Conservation (phyloP, 768 basidiomycete species). For the Hortiboletus campestris region DNA sequence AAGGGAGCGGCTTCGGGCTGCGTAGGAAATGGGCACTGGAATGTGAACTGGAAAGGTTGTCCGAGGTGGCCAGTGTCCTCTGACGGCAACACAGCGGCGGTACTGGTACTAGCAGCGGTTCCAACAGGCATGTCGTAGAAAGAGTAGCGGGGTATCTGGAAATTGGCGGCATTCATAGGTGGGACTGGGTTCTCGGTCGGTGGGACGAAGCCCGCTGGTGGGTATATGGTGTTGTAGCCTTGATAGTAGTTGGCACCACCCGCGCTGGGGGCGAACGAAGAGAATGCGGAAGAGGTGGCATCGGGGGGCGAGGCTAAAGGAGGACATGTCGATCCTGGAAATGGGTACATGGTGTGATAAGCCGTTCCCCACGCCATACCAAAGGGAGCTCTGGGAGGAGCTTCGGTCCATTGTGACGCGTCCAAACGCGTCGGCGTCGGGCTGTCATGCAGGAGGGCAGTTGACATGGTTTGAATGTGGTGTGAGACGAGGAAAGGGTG, state of each 20-base stretch:
- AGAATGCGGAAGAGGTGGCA: not conserved
- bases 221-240: not conserved
- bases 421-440: not conserved
- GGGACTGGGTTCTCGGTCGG: too few species aligned
- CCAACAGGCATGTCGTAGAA: not conserved
- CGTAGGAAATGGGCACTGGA: not conserved
- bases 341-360: not conserved
- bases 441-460: not conserved
- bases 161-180: not conserved
- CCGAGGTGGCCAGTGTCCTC: not conserved
- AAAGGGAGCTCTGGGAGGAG: too few species aligned
- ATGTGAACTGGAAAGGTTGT: not conserved
- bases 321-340: not conserved
- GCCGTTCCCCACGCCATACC: rapidly evolving
- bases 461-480: not conserved
- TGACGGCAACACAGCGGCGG: not conserved
- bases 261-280: not conserved
- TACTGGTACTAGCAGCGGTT: too few species aligned
- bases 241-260: not conserved
- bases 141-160: not conserved
- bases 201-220: not conserved
- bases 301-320: too few species aligned
- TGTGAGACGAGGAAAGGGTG: not conserved
- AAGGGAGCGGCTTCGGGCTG: too few species aligned
- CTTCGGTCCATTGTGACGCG: not conserved